A percentile compares a stretch with the other conserved stretches of the same genome.
Evolutionary conservation across 2,329 filamentous ascomycete species (phyloP).

Genomic region (Aspergillus fumigatus): DNA sequence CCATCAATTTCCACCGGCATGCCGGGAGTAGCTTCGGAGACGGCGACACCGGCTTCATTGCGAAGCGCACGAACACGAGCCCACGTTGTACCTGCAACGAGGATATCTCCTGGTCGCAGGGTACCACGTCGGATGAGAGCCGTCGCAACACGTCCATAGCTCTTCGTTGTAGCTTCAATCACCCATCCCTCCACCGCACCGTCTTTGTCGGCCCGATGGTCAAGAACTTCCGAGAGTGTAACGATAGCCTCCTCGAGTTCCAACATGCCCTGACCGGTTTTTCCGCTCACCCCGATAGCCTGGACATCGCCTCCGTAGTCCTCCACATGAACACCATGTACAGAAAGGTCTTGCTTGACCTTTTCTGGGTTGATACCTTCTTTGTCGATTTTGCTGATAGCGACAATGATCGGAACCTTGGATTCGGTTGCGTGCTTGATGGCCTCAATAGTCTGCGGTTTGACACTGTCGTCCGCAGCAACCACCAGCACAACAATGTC

Average conservation of each 20-base stretch:
- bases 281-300: constrained; percentile 84
- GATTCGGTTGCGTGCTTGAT: constrained; percentile 87
- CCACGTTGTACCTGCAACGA: constrained; percentile 87
- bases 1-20: constrained; percentile 89
- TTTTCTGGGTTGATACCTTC: constrained; percentile 72
- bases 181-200: constrained; percentile 89
- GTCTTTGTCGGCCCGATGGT: constrained; percentile 74
- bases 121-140: constrained; percentile 86
- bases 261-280: constrained; percentile 86
- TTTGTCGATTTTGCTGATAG: constrained; percentile 96
- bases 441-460: constrained; percentile 93
- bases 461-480: constrained; percentile 94
- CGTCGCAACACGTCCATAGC: constrained; percentile 78
- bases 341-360: constrained; percentile 82
- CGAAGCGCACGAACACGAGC: constrained; percentile 76
- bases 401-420: constrained; percentile 91
- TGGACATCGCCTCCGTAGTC: constrained; percentile 94
- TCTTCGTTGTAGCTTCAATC: constrained; percentile 84
- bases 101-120: constrained; percentile 69
- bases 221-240: constrained; percentile 81
- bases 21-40: constrained; percentile 74
- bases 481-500: constrained; percentile 96
- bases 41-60: constrained; percentile 73
- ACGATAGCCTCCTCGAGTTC: constrained; percentile 88
- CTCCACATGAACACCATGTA: constrained; percentile 83